Conservation (phyloP, 306 rosid species). For the Rosa lucieae region DNA sequence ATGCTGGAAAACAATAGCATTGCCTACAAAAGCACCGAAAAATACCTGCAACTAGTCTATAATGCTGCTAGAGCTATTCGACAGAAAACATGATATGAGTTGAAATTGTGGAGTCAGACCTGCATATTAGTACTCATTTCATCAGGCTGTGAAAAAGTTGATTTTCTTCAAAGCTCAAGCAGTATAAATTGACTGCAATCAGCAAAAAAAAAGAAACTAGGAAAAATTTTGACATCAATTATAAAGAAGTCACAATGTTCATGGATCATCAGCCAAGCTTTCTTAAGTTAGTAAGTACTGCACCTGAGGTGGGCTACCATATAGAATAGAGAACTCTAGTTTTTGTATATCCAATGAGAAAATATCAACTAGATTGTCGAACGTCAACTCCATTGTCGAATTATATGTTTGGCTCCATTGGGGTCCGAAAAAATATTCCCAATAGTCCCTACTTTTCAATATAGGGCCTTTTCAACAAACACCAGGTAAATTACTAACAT, state of each 20-base stretch:
- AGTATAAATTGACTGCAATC: constrained; percentile 1
- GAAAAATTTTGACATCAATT: not conserved
- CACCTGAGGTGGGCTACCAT: constrained; percentile 18
- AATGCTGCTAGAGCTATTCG: not conserved
- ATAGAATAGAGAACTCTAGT: constrained; percentile 17
- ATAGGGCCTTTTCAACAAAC: constrained; percentile 28
- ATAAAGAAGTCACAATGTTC: not conserved
- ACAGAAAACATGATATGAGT: constrained; percentile 15
- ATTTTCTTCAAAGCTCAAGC: not conserved
- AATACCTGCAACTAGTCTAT: not conserved
- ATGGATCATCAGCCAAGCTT: constrained; percentile 19
- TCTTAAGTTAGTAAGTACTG: constrained; percentile 13
- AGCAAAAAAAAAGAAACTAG: not conserved
- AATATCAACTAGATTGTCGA: constrained; percentile 29
- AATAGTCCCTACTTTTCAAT: constrained; percentile 32
- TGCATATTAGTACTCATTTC: not conserved
- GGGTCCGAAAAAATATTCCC: constrained; percentile 27
- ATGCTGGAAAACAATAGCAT: constrained; percentile 1
- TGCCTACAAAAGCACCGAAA: not conserved
- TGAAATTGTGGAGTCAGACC: constrained; percentile 1
- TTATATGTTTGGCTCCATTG: constrained; percentile 35
- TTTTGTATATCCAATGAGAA: constrained; percentile 21
- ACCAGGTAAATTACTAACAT: constrained; percentile 20
- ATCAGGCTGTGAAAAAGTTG: not conserved
- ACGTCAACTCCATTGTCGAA: not conserved